These are phyloP conservation scores for Globisporangium orthogonon DNA, from an alignment of 352 stramenopile species.

Conservation along the genomic window DNA sequence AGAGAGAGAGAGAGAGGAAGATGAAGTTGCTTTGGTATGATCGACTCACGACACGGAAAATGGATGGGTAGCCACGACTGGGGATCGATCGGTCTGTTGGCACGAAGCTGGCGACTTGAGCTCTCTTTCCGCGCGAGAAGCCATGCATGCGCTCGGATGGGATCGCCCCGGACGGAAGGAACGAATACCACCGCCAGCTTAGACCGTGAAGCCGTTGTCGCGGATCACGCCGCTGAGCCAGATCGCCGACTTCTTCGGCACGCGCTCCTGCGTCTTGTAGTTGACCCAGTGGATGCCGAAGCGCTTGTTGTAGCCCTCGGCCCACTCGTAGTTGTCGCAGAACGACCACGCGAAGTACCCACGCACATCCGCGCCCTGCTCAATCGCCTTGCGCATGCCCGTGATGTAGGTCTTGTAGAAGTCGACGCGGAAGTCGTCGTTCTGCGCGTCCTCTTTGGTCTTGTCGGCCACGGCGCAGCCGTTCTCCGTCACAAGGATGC, in stretches of 20 bases:
- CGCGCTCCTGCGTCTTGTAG: constrained; percentile 51
- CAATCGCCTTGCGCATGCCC: constrained; percentile 49
- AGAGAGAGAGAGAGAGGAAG: no score
- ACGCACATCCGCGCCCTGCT: constrained; percentile 47
- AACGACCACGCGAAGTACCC: constrained; percentile 91
- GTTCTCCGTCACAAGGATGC: constrained; percentile 92
- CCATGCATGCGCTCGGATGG: no score
- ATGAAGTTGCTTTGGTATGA: no score
- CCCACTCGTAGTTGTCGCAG: constrained; percentile 92
- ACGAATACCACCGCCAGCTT: no score
- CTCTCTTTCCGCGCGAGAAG: no score
- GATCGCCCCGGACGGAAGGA: no score
- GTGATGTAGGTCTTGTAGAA: constrained; percentile 85
- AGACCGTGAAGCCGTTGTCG: constrained; percentile 32
- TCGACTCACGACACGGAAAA: no score
- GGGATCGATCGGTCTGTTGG: no score
- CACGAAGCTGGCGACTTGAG: no score
- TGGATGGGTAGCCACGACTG: no score
- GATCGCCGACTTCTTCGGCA: constrained; percentile 48
- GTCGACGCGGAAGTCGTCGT: constrained; percentile 72
- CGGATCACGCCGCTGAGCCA: constrained; percentile 45
- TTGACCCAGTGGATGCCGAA: constrained; percentile 55
- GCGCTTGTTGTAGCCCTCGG: constrained; percentile 48
- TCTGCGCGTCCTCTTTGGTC: constrained; percentile 60
- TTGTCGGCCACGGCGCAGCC: constrained; percentile 59